Percentiles rank a stretch among this genome's conserved stretches.
These are phyloP conservation scores for Ceratobasidium papillatum DNA, from an alignment of 1,284 basidiomycete species.

Conservation along the genomic window DNA sequence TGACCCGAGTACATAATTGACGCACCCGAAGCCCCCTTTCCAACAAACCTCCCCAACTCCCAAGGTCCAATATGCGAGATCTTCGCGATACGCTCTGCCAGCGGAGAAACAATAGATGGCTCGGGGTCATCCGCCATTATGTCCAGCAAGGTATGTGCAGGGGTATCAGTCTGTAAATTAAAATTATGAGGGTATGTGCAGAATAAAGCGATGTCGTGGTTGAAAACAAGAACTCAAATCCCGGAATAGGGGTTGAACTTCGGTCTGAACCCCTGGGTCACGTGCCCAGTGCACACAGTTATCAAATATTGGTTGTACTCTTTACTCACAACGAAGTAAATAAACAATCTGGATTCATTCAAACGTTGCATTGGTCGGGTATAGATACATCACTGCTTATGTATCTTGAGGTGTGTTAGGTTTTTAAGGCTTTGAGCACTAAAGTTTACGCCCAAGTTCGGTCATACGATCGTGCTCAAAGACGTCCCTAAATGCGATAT, in stretches of 20 bases:
- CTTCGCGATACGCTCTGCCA: constrained; percentile 54
- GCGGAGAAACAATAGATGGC: neutral
- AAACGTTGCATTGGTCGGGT: neutral
- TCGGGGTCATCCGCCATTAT: constrained; percentile 28
- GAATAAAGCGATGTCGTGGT: constrained; percentile 1
- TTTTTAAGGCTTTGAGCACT: constrained; percentile 49
- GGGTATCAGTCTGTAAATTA: constrained; percentile 5
- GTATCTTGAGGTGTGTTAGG: neutral
- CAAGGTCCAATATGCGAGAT: constrained; percentile 76
- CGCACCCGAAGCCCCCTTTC: constrained; percentile 88
- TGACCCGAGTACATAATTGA: too few relatives aligned
- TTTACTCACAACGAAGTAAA: neutral
- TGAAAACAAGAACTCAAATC: neutral
- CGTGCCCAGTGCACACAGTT: neutral
- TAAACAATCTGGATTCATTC: neutral
- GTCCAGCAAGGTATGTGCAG: neutral
- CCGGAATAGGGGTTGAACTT: neutral
- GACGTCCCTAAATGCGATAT: constrained; percentile 64
- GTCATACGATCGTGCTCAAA: constrained; percentile 78
- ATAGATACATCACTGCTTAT: neutral
- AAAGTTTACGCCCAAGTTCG: constrained; percentile 45
- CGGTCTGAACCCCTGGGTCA: constrained; percentile 3
- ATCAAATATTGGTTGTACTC: neutral
- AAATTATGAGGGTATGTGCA: constrained; percentile 13
- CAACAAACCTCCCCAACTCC: constrained; percentile 93